These are phyloP conservation scores for Macrotyloma uniflorum DNA, from an alignment of 306 rosid species.

Conservation along the genomic window DNA sequence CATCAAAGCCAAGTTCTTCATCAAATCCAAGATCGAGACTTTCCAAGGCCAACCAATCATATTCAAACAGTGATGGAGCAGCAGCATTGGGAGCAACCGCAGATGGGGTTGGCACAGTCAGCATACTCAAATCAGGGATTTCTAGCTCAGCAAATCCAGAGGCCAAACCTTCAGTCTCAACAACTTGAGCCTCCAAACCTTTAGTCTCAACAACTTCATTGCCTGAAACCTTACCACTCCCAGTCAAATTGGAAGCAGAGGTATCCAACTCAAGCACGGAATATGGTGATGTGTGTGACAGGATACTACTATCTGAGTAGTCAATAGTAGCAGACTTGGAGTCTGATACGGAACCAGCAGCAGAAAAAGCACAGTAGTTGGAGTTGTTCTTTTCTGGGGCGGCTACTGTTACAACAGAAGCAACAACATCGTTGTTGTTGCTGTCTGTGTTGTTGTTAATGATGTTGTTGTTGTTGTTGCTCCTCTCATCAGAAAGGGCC, in stretches of 20 bases:
- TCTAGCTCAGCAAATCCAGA: slow-evolving; percentile 37
- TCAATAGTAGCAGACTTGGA: slow-evolving; percentile 37
- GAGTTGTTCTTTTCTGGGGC: neutral
- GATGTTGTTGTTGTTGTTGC: neutral
- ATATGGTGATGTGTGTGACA: slow-evolving; percentile 57
- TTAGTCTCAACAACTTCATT: slow-evolving; percentile 32
- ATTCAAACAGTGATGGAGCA: neutral
- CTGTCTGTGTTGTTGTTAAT: neutral
- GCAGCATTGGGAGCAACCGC: neutral
- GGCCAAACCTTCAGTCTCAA: neutral
- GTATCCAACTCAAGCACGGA: slow-evolving; percentile 59
- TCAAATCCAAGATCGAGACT: slow-evolving; percentile 38
- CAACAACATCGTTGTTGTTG: neutral
- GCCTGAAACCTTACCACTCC: slow-evolving; percentile 19
- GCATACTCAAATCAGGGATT: slow-evolving; percentile 52
- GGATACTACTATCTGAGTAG: slow-evolving; percentile 42
- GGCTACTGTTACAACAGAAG: slow-evolving; percentile 11
- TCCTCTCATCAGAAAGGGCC: slow-evolving; percentile 38
- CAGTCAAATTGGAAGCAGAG: slow-evolving; percentile 42
- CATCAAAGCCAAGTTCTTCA: slow-evolving; percentile 42
- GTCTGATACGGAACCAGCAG: slow-evolving; percentile 26
- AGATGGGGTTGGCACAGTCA: slow-evolving; percentile 4
- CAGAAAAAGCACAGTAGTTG: slow-evolving; percentile 20
- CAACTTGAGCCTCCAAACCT: slow-evolving; percentile 22
- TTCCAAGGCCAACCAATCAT: slow-evolving; percentile 39